Conservation (phyloP, 2,329 filamentous ascomycete species). For the Calonectria henricotiae region DNA sequence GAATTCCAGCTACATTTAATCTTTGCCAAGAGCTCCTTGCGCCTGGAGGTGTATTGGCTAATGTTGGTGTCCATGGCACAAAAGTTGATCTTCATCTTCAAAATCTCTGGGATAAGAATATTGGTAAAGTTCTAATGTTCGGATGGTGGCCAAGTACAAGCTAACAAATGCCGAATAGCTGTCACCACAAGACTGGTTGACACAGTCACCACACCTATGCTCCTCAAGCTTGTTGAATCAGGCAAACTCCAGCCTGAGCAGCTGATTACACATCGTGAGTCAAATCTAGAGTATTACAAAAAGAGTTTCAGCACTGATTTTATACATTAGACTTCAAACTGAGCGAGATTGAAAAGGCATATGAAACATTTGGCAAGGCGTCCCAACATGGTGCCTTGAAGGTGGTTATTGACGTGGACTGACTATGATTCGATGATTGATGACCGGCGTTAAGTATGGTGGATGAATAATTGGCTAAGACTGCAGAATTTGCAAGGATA, state of each 20-base stretch:
- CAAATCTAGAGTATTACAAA: too few species aligned
- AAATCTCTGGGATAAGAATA: constrained; percentile 70
- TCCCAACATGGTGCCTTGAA: constrained; percentile 44
- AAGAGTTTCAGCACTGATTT: not conserved
- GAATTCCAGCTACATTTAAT: constrained; percentile 68
- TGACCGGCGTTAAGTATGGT: not conserved
- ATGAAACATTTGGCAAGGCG: constrained; percentile 44
- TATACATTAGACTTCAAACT: constrained; percentile 41
- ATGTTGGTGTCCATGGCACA: constrained; percentile 73
- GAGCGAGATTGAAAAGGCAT: constrained; percentile 45
- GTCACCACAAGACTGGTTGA: constrained; percentile 68
- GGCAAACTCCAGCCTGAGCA: constrained; percentile 61
- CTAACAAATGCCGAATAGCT: constrained; percentile 46
- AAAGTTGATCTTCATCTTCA: constrained; percentile 69
- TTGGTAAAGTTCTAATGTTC: constrained; percentile 58
- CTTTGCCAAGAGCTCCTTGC: constrained; percentile 70
- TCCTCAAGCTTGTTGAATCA: constrained; percentile 64
- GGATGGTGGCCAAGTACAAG: not conserved
- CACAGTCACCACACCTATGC: constrained; percentile 65
- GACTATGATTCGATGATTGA: not conserved
- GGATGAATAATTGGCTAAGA: not conserved
- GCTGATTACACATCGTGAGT: constrained; percentile 64
- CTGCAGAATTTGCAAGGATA: not conserved
- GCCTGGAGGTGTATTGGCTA: constrained; percentile 70
- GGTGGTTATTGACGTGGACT: constrained; percentile 45